Base-by-base conservation (phyloP, 805 yeast genomes). In the Wickerhamomyces hampshirensis region DNA sequence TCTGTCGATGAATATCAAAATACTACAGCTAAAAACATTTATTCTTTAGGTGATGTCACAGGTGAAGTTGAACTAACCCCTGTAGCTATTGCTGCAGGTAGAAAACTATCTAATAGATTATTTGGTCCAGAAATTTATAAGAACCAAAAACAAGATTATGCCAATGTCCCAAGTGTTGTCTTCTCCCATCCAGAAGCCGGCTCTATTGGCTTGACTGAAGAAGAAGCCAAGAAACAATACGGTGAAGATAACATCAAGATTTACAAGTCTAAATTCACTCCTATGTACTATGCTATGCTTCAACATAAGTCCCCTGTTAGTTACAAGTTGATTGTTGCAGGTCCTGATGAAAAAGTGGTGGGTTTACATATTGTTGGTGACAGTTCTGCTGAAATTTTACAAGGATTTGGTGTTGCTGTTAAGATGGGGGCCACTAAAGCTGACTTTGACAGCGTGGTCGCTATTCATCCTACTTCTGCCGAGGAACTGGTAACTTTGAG, bases 401-500 rank as follows among this genome's bases (percentile, higher is more conserved):
- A 93, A 71, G 99, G 98, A 26, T 93, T 93, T 55, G 98, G 98
- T 41, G 98, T 89, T 37, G 98, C 98, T 34, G 68, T 93, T 46
- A 89, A 89, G 68, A 93, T 93, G 98, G 99, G 99, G 23, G 98
- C 98, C 28, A 93, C 99, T 26, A 93, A 93, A 70, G 77, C 76
- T 31, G 97, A 93, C 61, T 93, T 93, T 48, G 99, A 93, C 65
- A 79, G 68, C 60, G 85, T 94, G 68, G 98, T 93, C 30, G 99
- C 99, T 26, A 93, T 93, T 58, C 99, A 93, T 60, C 99, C 99
- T 45, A 93, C 98, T 2, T 78, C 94, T 47, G 98, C 98, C 28
- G 99, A 93, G 68, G 99, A 93, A 67, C 65, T 93, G 34, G 99
- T 93, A 26, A 93, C 99, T 16, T 43, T 65, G 42, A 56, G 56